phyloP scores from a whole-genome alignment of 108 stramenopile species.

The Cyclotella kingstonii region DNA sequence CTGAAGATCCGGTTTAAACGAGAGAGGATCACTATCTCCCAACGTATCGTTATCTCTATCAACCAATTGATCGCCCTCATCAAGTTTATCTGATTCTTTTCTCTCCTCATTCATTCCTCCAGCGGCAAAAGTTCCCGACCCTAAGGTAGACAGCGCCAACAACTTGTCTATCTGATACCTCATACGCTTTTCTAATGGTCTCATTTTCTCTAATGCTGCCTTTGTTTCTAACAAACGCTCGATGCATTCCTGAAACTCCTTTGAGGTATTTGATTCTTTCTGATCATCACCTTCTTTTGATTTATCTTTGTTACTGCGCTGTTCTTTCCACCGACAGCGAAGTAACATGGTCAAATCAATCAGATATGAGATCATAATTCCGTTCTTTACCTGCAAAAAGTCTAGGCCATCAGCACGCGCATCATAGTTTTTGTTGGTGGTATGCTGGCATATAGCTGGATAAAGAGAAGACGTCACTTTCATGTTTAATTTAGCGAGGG shows the following conservation, averaged over 20 bases:
- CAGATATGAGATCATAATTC: conserved; percentile 68
- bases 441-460: conserved; percentile 30
- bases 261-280: conserved; percentile 3
- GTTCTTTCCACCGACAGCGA: conserved; percentile 16
- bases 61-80: not conserved
- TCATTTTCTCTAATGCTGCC: conserved; percentile 75
- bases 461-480: conserved; percentile 27
- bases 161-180: conserved; percentile 86
- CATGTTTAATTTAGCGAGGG: conserved; percentile 24
- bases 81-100: conserved; percentile 29
- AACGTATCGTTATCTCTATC: conserved; percentile 21
- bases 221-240: conserved; percentile 71
- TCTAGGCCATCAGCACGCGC: conserved; percentile 56
- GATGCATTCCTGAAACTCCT: conserved; percentile 24
- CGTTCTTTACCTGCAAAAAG: conserved; percentile 75
- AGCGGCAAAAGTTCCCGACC: conserved; percentile 35
- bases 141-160: conserved; percentile 47
- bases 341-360: conserved; percentile 67
- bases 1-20: conserved; percentile 41
- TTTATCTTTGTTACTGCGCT: conserved; percentile 8
- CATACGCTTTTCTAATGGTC: conserved; percentile 81
- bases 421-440: conserved; percentile 33
- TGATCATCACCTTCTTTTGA: conserved; percentile 9
- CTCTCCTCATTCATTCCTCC: conserved; percentile 34
- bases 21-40: conserved; percentile 38